These are phyloP conservation scores for Botryotinia narcissicola DNA, from an alignment of 2,329 filamentous ascomycete species.

Conservation along the genomic window DNA sequence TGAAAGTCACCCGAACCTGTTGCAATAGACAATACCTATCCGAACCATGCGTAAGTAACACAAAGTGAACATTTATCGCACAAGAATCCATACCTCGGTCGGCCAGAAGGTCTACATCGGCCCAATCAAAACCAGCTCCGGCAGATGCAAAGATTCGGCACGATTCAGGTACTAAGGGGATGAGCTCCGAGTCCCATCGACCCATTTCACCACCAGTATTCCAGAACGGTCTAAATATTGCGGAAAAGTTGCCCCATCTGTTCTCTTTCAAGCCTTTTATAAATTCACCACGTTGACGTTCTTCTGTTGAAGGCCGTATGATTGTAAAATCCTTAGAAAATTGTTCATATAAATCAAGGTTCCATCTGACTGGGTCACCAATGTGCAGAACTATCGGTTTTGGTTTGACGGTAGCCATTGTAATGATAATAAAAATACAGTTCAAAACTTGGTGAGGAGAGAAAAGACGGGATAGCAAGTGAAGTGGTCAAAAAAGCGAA, in stretches of 20 bases:
- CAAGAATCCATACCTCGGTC: constrained; percentile 44
- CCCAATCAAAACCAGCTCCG: constrained; percentile 63
- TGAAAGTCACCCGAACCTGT: constrained; percentile 42
- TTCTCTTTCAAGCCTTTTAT: constrained; percentile 48
- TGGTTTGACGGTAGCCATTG: not conserved
- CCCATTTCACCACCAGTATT: constrained; percentile 65
- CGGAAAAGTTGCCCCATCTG: constrained; percentile 54
- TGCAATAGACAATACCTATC: constrained; percentile 65
- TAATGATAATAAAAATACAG: not conserved
- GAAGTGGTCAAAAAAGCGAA: not conserved
- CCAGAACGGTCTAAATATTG: constrained; percentile 59
- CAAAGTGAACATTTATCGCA: not conserved
- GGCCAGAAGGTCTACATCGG: constrained; percentile 58
- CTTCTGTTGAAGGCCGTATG: constrained; percentile 49
- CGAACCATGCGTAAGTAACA: not conserved
- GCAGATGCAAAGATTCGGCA: constrained; percentile 58
- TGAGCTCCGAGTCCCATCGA: constrained; percentile 58
- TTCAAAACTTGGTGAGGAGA: not conserved
- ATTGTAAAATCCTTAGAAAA: constrained; percentile 46
- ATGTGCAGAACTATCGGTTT: constrained; percentile 39
- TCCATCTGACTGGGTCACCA: constrained; percentile 39
- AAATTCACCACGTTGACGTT: constrained; percentile 52
- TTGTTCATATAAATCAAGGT: constrained; percentile 30
- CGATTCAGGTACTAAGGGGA: constrained; percentile 51
- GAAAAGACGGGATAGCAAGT: not conserved